Base-by-base conservation (phyloP, 495 filamentous ascomycete species). In the Stereocaulon alpinum region DNA sequence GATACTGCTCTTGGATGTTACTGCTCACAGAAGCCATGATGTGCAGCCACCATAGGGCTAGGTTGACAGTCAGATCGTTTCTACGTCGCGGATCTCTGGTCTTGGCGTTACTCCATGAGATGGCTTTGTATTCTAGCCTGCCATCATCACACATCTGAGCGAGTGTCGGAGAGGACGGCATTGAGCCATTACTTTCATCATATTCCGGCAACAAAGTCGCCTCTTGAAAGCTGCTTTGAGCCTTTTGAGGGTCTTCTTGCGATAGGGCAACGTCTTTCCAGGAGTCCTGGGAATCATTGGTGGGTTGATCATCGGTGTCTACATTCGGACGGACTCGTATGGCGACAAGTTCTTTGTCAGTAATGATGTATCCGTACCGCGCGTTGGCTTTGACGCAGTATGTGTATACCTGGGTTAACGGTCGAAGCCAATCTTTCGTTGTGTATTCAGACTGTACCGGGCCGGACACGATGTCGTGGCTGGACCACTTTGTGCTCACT, bases 351-450 rank as follows among this genome's bases (percentile, higher is more conserved):
- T 56, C 58, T 37, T 53, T 9, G 22, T 61, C 51, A 14, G 62
- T 64, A 34, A 64, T 60, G 7, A 61, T 50, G 24, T 64, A 61
- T 27, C 62, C 62, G 24, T 64, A 64, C 11, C 52, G 62, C 3
- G 53, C 58, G 29, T 61, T 57, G 17, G 62, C 50, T 43, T 29
- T 49, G 44, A 53, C 41, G 40, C 62, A 50, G 29, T 63, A 61
- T 14, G 57, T 60, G 17, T 52, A 63, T 30, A 63, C 41, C 20
- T 63, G 61, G 1, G 6, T 30, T 4, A 63, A 30, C 3, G 61
- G 56, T 24, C 12, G 14, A 20, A 59, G 41, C 24, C 29, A 59
- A 6, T 42, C 32, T 27, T 3, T n/a, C 0, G 2, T 0, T 0
- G 27, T 11, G 30, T 22, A 32, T 11, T 30, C 47, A 6, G 9